Evolutionary conservation across 2,329 filamentous ascomycete genomes (phyloP).

Genomic region (Fusarium sp.): DNA sequence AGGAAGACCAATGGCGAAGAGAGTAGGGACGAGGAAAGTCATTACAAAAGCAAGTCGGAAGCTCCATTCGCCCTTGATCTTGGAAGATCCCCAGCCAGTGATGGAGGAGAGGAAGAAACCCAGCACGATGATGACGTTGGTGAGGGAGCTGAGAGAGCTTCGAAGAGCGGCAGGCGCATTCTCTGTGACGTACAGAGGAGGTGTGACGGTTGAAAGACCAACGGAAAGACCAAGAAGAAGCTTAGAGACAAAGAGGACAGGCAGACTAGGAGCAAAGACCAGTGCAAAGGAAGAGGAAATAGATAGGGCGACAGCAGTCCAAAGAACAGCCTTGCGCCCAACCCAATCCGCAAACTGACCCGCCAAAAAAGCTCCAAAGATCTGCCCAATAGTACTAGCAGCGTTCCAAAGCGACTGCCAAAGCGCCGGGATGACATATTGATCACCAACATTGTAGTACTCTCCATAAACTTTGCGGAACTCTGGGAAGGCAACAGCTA

Average conservation of each 20-base stretch:
- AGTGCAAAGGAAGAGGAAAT: slow-evolving; percentile 42
- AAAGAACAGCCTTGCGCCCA: slow-evolving; percentile 38
- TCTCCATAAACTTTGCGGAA: slow-evolving; percentile 48
- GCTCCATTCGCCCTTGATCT: slow-evolving; percentile 43
- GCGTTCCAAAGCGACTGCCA: slow-evolving; percentile 53
- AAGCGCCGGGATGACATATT: slow-evolving; percentile 48
- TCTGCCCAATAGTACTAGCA: slow-evolving; percentile 48
- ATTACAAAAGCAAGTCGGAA: slow-evolving; percentile 42
- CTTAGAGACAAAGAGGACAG: slow-evolving; percentile 44
- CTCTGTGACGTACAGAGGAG: slow-evolving; percentile 44
- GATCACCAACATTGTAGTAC: slow-evolving; percentile 44
- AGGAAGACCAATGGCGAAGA: slow-evolving; percentile 38
- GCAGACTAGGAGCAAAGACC: slow-evolving; percentile 41
- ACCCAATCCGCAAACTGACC: slow-evolving; percentile 41
- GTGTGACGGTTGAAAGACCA: slow-evolving; percentile 41
- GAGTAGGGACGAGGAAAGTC: slow-evolving; percentile 42
- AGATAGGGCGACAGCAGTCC: slow-evolving; percentile 38
- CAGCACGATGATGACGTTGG: slow-evolving; percentile 45
- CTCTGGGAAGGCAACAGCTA: slow-evolving; percentile 49
- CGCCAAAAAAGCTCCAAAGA: slow-evolving; percentile 41
- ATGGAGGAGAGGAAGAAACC: slow-evolving; percentile 45
- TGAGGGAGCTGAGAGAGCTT: slow-evolving; percentile 42
- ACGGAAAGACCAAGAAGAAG: slow-evolving; percentile 42
- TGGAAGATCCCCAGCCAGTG: slow-evolving; percentile 41
- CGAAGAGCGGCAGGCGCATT: slow-evolving; percentile 43